Evolutionary conservation across 2,329 filamentous ascomycete genomes (phyloP).

Genomic region (Monosporascus sp.): DNA sequence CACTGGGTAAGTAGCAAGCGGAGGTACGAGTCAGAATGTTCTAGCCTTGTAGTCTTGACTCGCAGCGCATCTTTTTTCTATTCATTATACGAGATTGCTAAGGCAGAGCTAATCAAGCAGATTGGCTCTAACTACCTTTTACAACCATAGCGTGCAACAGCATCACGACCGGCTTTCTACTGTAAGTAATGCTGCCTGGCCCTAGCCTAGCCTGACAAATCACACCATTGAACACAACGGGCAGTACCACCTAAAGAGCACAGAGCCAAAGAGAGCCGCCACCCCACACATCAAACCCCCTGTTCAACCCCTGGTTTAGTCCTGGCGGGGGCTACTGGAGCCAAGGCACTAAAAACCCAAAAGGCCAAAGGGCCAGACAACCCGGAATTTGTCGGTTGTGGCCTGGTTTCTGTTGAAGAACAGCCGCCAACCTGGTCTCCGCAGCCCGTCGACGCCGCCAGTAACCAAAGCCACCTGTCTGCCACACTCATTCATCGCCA

Average conservation of each 20-base stretch:
- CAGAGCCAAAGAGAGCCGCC: not conserved
- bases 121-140: not conserved
- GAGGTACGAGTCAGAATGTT: too few species aligned
- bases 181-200: not conserved
- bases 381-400: not conserved
- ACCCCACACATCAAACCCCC: not conserved
- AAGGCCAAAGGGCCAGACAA: not conserved
- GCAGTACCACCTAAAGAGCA: not conserved
- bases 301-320: not conserved
- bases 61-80: not conserved
- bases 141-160: not conserved
- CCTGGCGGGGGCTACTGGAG: not conserved
- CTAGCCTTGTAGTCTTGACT: too few species aligned
- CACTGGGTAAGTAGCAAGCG: too few species aligned
- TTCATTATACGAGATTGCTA: not conserved
- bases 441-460: too few species aligned
- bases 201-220: not conserved
- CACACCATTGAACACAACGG: not conserved
- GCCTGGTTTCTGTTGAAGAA: not conserved
- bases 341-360: not conserved
- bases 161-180: not conserved
- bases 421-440: too few species aligned
- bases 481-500: constrained; percentile 13
- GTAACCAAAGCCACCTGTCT: constrained; percentile 1
- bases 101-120: not conserved